Conservation (phyloP, 371 early-diverging fungal genomes). For the Cokeromyces recurvatus region DNA sequence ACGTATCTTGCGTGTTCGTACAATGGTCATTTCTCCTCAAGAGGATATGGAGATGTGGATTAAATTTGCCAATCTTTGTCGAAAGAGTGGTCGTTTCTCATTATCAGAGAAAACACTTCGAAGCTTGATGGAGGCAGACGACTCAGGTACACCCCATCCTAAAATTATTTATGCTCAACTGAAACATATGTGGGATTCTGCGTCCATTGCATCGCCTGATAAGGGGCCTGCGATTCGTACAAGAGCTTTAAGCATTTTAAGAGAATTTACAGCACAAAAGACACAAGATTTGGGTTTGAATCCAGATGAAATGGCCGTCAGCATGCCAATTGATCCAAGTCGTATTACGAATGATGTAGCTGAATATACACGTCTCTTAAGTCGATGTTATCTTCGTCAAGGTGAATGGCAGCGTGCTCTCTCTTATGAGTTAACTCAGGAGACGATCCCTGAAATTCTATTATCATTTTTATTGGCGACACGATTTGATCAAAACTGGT, state of each 20-base stretch:
- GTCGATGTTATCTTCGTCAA: conserved; percentile 88
- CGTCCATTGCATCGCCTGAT: conserved; percentile 35
- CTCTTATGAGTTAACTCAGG: conserved; percentile 73
- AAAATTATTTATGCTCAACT: conserved; percentile 91
- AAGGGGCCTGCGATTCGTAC: conserved; percentile 52
- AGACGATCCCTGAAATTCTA: conserved; percentile 77
- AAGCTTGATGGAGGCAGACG: conserved; percentile 54
- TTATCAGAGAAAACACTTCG: conserved; percentile 80
- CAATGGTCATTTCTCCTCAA: conserved; percentile 85
- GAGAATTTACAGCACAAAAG: conserved; percentile 61
- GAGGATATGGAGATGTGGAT: conserved; percentile 95
- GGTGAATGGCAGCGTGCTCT: conserved; percentile 91
- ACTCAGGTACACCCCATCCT: conserved; percentile 50
- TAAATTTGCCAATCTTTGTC: conserved; percentile 92
- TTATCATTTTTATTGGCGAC: conserved; percentile 85
- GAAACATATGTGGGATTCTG: conserved; percentile 92
- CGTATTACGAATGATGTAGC: conserved; percentile 48
- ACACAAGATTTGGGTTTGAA: conserved; percentile 56
- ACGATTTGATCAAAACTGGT: conserved; percentile 90
- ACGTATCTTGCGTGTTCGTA: conserved; percentile 82
- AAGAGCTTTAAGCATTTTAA: conserved; percentile 54
- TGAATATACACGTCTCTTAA: conserved; percentile 63
- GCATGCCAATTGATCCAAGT: conserved; percentile 46
- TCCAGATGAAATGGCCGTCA: conserved; percentile 55
- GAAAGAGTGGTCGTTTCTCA: conserved; percentile 83